Evolutionary conservation across 2,329 filamentous ascomycete species (phyloP), one percentile per base, ranked within the genome.

Genomic region (Zalaria obscura): DNA sequence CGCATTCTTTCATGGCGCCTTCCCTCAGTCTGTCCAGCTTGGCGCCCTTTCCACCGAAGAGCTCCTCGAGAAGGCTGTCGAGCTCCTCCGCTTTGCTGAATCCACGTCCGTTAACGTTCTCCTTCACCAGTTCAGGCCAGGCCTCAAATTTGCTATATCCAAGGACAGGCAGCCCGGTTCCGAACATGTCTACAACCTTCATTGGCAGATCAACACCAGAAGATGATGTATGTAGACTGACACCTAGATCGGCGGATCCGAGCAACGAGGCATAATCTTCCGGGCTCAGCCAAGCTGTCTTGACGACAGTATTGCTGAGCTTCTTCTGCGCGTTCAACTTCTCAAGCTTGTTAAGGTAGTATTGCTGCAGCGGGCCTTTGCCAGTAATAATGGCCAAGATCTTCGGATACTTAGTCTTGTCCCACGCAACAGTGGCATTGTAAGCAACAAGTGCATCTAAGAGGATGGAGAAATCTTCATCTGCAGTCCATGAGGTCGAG

Each of bases 181-280:
- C 91, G 58, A 98, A 96, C 88, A 98, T 95, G 58, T 98, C 91
- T 9, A 98, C 88, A 1, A 98, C 87, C 64, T 98, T 98, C 91
- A 98, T 98, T 0, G 91, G 91, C 18, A 98, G 68, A 61, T 98
- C 91, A 0, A 98, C 87, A 1, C 91, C 91, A 2, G 86, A 94
- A 50, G 83, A 93, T 9, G 87, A 95, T 49, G 78, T 94, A 64
- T 98, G 91, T 26, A 98, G 67, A 43, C 85, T 93, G 25, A 98
- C 76, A 6, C 91, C 91, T 0, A 98, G 68, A 53, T 95, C 89
- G 3, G 91, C 87, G 36, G 80, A 80, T 7, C 81, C 83, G 27
- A 98, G 76, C 3, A 98, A 71, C 1, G 68, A 70, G 1, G 91
- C 89, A 57, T 98, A 98, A 59, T 94, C 83, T 41, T 76, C 69